Evolutionary conservation across 257 asterid species (phyloP).

Genomic region (Solanum chmielewskii): DNA sequence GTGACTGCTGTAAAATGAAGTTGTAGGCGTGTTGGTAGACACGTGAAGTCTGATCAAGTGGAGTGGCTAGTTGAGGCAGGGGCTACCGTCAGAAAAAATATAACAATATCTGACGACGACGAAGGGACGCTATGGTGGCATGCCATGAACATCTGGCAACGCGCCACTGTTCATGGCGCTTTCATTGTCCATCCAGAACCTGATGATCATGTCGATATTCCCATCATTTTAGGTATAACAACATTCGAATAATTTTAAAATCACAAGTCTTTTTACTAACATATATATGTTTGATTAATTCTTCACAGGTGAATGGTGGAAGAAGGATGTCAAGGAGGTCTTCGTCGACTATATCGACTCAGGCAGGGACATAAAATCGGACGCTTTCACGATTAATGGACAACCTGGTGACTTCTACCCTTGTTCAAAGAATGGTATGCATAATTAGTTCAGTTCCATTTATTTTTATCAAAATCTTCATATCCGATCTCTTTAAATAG

Average conservation of each 20-base stretch:
- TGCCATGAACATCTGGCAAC: constrained; percentile 41
- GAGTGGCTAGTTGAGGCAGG: constrained; percentile 40
- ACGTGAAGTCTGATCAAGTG: background rate
- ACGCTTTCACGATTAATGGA: background rate
- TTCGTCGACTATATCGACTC: background rate
- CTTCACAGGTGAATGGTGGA: constrained; percentile 6
- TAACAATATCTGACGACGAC: constrained; percentile 17
- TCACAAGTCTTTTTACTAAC: background rate
- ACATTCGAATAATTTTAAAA: background rate
- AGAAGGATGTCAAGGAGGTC: background rate
- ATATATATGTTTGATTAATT: background rate
- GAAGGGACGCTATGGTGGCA: constrained; percentile 53
- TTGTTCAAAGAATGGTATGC: background rate
- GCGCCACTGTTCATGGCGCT: constrained; percentile 44
- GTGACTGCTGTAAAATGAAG: background rate
- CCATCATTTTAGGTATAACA: constrained; percentile 33
- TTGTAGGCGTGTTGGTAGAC: accelerated
- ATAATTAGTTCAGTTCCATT: background rate
- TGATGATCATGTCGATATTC: constrained; percentile 8
- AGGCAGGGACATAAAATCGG: background rate
- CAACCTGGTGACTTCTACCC: background rate
- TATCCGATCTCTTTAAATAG: no score
- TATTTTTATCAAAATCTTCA: no score
- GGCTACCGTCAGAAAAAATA: constrained; percentile 14
- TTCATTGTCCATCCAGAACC: constrained; percentile 17